phyloP scores from a whole-genome alignment of 257 asterid genomes.

The Vinca minor region DNA sequence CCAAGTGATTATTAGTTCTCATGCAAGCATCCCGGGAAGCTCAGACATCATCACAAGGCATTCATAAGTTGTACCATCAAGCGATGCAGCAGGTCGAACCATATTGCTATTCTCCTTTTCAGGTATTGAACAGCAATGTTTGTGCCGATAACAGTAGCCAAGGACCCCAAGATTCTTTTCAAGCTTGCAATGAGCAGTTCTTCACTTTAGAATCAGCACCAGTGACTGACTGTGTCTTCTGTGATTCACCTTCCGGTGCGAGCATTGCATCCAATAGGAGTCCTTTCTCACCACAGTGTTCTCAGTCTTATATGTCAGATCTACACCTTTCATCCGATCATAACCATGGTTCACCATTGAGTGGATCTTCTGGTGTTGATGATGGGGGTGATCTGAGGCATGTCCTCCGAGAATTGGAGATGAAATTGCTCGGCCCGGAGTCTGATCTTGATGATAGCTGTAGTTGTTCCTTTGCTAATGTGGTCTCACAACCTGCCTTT shows the following conservation, averaged over 20 bases:
- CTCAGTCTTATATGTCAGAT: constrained; percentile 64
- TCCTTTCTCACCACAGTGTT: constrained; percentile 71
- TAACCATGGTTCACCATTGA: constrained; percentile 70
- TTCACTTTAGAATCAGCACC: constrained; percentile 88
- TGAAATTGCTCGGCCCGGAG: constrained; percentile 59
- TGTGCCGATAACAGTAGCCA: constrained; percentile 37
- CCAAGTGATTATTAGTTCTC: constrained; percentile 4
- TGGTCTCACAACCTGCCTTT: constrained; percentile 32
- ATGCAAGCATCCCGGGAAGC: constrained; percentile 63
- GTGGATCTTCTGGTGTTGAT: constrained; percentile 71
- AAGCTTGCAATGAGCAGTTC: constrained; percentile 43
- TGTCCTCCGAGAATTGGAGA: constrained; percentile 53
- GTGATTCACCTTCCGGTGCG: constrained; percentile 55
- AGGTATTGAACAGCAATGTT: constrained; percentile 48
- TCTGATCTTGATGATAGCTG: constrained; percentile 55
- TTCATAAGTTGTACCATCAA: constrained; percentile 38
- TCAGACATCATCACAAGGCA: constrained; percentile 35
- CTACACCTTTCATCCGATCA: constrained; percentile 47
- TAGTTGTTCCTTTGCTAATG: constrained; percentile 46
- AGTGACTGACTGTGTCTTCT: constrained; percentile 26
- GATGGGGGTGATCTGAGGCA: constrained; percentile 62
- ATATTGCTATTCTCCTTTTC: constrained; percentile 31
- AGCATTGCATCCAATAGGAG: constrained; percentile 58
- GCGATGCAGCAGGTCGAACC: constrained; percentile 41
- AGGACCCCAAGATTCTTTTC: constrained; percentile 46